Percentiles rank a stretch among this genome's conserved stretches.
phyloP scores from a whole-genome alignment of 331 rosid species.

The Quercus tomentella region DNA sequence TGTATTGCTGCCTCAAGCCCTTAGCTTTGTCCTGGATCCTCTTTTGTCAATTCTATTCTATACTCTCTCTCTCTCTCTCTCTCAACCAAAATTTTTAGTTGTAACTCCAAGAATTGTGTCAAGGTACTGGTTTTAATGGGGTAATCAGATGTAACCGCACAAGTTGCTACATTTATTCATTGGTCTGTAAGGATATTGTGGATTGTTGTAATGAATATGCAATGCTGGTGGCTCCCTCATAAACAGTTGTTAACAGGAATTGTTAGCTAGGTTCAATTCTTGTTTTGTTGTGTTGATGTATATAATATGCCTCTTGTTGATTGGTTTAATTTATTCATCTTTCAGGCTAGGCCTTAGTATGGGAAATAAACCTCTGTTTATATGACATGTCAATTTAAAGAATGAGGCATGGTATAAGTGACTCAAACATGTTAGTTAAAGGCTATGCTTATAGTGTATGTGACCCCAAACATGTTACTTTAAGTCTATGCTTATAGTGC shows the following conservation, averaged over 20 bases:
- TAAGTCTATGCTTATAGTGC: background rate
- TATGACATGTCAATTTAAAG: background rate
- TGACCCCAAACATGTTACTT: background rate
- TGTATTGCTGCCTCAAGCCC: background rate
- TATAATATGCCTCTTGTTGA: background rate
- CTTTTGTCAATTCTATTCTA: background rate
- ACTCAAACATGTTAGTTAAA: background rate
- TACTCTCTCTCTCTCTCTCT: background rate
- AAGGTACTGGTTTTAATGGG: background rate
- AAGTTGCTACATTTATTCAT: background rate
- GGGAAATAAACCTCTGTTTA: constrained; percentile 48
- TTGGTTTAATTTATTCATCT: constrained; percentile 7
- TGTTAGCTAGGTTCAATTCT: background rate
- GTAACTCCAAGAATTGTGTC: background rate
- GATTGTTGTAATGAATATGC: too few relatives aligned
- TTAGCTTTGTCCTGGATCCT: background rate
- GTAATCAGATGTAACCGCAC: background rate
- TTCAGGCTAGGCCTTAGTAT: constrained; percentile 21
- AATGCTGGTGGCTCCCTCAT: background rate
- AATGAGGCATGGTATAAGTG: background rate
- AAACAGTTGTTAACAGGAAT: background rate
- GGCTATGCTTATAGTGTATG: background rate
- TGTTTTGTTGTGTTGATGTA: background rate
- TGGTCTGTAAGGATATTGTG: too few relatives aligned
- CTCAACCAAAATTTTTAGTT: background rate